These are phyloP conservation scores for Physcomitrium patens DNA, from an alignment of 225 moss, liverwort and hornwort species.

Conservation along the genomic window DNA sequence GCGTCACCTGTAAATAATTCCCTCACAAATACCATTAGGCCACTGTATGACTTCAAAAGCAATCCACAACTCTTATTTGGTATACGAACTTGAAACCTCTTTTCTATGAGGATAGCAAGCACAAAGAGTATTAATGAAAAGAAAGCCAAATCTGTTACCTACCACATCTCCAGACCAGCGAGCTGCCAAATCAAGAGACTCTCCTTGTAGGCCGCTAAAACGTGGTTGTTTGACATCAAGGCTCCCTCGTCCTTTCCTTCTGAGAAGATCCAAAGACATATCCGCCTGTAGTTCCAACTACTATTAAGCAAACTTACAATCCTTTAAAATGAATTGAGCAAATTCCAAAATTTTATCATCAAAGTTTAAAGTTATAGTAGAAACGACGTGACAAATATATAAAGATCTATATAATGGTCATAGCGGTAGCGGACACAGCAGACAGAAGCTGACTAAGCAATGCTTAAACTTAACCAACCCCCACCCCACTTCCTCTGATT, in stretches of 20 bases:
- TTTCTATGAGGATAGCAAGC: not conserved
- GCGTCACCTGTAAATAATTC: conserved; percentile 70
- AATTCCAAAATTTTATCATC: too few relatives aligned
- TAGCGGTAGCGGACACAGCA: not conserved
- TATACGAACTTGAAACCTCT: not conserved
- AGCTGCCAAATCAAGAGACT: conserved; percentile 89
- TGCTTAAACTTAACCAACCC: too few relatives aligned
- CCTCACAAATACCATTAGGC: conserved; percentile 17
- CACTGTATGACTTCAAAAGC: not conserved
- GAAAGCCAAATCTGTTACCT: conserved; percentile 31
- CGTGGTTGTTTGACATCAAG: conserved; percentile 85
- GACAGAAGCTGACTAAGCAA: not conserved
- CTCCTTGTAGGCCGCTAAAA: conserved; percentile 93
- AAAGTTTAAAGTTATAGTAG: too few relatives aligned
- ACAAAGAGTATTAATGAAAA: not conserved
- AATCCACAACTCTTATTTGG: conserved; percentile 5
- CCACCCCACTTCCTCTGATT: not conserved
- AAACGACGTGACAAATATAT: not conserved
- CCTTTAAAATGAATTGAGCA: not conserved
- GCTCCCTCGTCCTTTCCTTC: conserved; percentile 95
- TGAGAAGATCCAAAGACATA: conserved; percentile 84
- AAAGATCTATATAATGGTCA: conserved; percentile 1
- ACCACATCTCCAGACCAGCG: conserved; percentile 99
- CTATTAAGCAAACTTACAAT: conserved; percentile 11
- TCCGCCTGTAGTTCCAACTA: conserved; percentile 70